A percentile compares a stretch with the other conserved stretches of the same genome.
These are phyloP conservation scores for Lumnitzera littorea DNA, from an alignment of 345 rosid genomes.

Conservation along the genomic window DNA sequence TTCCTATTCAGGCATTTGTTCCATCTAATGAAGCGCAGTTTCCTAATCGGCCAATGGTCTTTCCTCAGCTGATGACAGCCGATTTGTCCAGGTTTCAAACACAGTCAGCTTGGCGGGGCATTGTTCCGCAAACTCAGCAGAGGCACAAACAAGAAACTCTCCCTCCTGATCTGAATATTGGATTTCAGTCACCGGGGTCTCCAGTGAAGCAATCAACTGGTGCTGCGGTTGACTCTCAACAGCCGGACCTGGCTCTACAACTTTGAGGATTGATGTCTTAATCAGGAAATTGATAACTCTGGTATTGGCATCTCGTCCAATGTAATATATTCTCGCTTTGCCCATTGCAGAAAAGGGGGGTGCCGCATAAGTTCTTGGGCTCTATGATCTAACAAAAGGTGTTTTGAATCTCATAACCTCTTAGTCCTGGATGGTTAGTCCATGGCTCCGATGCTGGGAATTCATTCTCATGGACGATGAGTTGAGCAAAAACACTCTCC, in stretches of 20 bases:
- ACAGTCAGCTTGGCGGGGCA: conserved; percentile 57
- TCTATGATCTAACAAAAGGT: too few relatives aligned
- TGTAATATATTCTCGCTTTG: too few relatives aligned
- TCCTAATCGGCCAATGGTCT: conserved; percentile 36
- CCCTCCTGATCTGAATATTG: conserved; percentile 85
- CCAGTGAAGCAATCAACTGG: conserved; percentile 75
- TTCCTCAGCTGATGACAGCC: conserved; percentile 46
- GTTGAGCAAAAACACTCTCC: too few relatives aligned
- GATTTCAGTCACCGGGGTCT: conserved; percentile 84
- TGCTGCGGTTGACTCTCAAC: conserved; percentile 69
- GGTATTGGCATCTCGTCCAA: neutral
- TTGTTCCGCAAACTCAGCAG: conserved; percentile 40
- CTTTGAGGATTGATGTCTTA: conserved; percentile 28
- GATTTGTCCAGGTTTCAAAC: conserved; percentile 56
- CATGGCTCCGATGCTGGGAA: too few relatives aligned
- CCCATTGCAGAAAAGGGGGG: too few relatives aligned
- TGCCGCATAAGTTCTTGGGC: too few relatives aligned
- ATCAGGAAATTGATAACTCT: neutral
- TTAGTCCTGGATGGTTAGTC: too few relatives aligned
- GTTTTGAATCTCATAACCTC: too few relatives aligned
- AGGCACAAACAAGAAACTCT: conserved; percentile 61
- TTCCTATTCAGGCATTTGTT: conserved; percentile 50
- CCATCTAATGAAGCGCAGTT: conserved; percentile 40
- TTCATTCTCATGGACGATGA: too few relatives aligned
- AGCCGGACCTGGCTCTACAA: conserved; percentile 92